Evolutionary conservation across 2,329 filamentous ascomycete species (phyloP), one percentile per base, ranked within the genome.

Genomic region (Fusarium sp.): DNA sequence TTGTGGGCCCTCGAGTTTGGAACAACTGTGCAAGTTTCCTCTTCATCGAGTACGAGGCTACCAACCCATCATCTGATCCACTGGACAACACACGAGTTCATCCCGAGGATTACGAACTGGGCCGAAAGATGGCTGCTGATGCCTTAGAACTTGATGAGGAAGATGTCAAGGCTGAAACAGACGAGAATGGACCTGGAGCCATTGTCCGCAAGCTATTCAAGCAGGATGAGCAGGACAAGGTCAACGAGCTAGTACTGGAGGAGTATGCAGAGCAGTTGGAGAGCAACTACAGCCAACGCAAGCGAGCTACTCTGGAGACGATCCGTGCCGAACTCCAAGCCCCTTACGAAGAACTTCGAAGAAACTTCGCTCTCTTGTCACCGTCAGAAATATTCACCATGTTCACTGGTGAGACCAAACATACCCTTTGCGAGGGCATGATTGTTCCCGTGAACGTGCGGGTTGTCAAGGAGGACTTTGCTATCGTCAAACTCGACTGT

Each of bases 11-110:
- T 14, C 91, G 93, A 69, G 94, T 98, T 25, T 99, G 93, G 91
- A 94, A 94, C 79, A 99, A 99, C 79, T 98, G 94, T 77, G 94
- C 96, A 60, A 98, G 94, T 82, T 98, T 98, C 83, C 82, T 99
- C 37, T 97, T 90, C 77, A 93, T 99, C 64, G 90, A 92, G 56
- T 98, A 93, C 76, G 94, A 98, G 71, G 86, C 89, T n/a, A 89
- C 90, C 16, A 93, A 93, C 73, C 87, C 90, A 3, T 87, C 92
- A 16, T 93, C 94, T 1, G 96, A 99, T 78, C 97, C 97, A 62
- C 86, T 99, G 27, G 96, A 99, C 81, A 97, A 96, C 78, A 99
- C 96, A 48, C 92, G 96, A 83, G 94, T 99, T 20, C 96, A 99
- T 76, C 96, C 96, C 2, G 96, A 99, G 83, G 96, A 99, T 78